Percentiles rank a stretch among this genome's conserved stretches.
These are phyloP conservation scores for Aspergillus sp. DNA, from an alignment of 2,329 filamentous ascomycete species.

Conservation along the genomic window DNA sequence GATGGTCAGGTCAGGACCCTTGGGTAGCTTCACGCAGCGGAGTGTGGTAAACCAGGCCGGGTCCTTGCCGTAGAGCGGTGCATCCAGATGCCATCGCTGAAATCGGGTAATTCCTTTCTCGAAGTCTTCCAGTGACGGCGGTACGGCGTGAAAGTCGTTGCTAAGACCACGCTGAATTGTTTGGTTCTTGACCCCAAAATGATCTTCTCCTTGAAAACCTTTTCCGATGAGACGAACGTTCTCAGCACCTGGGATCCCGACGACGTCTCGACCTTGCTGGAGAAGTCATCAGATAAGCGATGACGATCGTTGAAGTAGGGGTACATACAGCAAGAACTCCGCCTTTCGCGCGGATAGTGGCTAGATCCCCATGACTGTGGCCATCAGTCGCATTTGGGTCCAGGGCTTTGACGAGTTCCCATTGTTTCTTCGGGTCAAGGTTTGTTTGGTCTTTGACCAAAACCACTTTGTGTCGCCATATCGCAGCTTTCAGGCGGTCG, in stretches of 20 bases:
- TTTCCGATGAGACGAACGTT: conserved; percentile 6
- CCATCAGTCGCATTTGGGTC: conserved; percentile 7
- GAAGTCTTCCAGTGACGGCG: neutral
- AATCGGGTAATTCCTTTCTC: conserved; percentile 9
- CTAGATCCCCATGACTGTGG: conserved; percentile 3
- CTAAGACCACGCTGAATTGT: neutral
- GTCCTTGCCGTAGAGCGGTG: conserved; percentile 7
- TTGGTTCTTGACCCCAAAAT: conserved; percentile 5
- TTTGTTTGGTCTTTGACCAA: neutral
- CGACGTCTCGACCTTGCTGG: conserved; percentile 7
- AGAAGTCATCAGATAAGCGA: neutral
- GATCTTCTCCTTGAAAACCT: conserved; percentile 3
- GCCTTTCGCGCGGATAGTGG: neutral
- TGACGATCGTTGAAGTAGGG: neutral
- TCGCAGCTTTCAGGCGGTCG: conserved; percentile 1
- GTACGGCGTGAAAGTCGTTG: conserved; percentile 7
- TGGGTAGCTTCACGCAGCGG: conserved; percentile 3
- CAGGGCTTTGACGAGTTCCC: conserved; percentile 1
- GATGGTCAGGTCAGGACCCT: conserved; percentile 1
- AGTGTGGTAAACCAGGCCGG: conserved; percentile 7
- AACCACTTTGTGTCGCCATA: conserved; percentile 4
- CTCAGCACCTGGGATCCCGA: neutral
- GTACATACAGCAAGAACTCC: conserved; percentile 3
- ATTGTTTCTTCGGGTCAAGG: conserved; percentile 8
- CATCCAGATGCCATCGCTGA: conserved; percentile 11